phyloP scores from a whole-genome alignment of 345 rosid genomes.

The Bretschneidera sinensis region DNA sequence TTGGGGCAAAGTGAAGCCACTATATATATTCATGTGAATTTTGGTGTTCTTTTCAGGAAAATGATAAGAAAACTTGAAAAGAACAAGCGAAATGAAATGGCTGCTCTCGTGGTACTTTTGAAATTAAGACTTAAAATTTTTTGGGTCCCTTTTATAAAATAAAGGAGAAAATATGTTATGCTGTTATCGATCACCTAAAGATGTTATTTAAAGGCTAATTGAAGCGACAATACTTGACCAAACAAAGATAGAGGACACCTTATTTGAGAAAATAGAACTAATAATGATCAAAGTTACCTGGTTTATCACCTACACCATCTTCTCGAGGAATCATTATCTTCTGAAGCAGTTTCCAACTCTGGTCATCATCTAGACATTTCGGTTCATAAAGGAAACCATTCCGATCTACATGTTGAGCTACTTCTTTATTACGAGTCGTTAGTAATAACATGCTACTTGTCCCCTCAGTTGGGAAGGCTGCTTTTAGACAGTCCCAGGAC shows the following conservation, averaged over 20 bases:
- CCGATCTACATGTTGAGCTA: conserved; percentile 28
- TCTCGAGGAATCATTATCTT: conserved; percentile 25
- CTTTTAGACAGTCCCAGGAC: conserved; percentile 33
- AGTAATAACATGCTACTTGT: conserved; percentile 38
- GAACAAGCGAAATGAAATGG: too few species aligned
- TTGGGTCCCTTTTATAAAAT: conserved; percentile 21
- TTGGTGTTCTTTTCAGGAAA: too few species aligned
- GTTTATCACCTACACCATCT: conserved; percentile 22
- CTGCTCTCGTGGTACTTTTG: too few species aligned
- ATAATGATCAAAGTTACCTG: too few species aligned
- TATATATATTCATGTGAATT: too few species aligned
- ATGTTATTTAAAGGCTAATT: too few species aligned
- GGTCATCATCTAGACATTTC: conserved; percentile 11
- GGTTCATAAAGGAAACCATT: conserved; percentile 22
- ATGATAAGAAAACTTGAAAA: too few species aligned
- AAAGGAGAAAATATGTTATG: conserved; percentile 22
- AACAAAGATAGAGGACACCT: too few species aligned
- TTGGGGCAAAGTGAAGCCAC: too few species aligned
- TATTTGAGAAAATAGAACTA: not conserved
- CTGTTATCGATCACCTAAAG: not conserved
- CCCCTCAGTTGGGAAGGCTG: conserved; percentile 32
- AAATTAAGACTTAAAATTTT: conserved; percentile 18
- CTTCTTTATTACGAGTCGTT: conserved; percentile 36
- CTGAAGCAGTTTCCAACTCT: conserved; percentile 43
- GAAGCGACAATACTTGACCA: too few species aligned